Base-by-base conservation (phyloP, 805 yeast genomes). In the Vanderwaltozyma yarrowii region DNA sequence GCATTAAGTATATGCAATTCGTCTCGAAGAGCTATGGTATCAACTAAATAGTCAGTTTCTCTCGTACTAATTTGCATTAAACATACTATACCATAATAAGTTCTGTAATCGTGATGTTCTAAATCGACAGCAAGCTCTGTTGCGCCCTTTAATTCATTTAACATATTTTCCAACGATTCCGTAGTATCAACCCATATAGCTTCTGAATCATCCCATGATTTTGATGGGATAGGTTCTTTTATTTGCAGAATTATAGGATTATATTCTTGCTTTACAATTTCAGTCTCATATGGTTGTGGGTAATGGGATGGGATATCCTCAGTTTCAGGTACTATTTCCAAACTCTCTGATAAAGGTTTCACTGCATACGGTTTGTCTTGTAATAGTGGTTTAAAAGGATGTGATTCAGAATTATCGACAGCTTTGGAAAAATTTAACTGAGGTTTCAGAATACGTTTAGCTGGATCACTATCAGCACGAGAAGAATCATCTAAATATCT, bases 81-180 rank as follows among this genome's bases (percentile, higher is more conserved):
- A 58, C 88, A 87, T 1, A 87, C 92, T 30, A 92, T 64, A 30
- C 99, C 99, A 51, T 81, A 79, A 50, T 85, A 92, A 0, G 96
- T 70, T 58, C 96, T 71, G 56, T 73, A 81, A 54, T 88, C 96
- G 55, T 92, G 98, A 60, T 92, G 98, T 55, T 92, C 99, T 43
- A 92, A 71, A 68, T 92, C 99, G 13, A 92, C 80, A 2, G 97
- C 98, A 29, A 92, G 73, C 39, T 76, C 94, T 2, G 66, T 61
- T 40, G 69, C 67, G 3, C 57, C 52, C 36, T 59, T 55, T 32
- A 92, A 65, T 6, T 69, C 71, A 1, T 61, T 54, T 1, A 85
- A 45, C 80, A 92, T 73, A 5, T 54, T 58, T 1, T 62, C 50
- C 19, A 92, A 56, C 18, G 65, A 61, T 17, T 69, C 76, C 1